Evolutionary conservation across 495 filamentous ascomycete species (phyloP).

Genomic region (Oleoguttula mirabilis): DNA sequence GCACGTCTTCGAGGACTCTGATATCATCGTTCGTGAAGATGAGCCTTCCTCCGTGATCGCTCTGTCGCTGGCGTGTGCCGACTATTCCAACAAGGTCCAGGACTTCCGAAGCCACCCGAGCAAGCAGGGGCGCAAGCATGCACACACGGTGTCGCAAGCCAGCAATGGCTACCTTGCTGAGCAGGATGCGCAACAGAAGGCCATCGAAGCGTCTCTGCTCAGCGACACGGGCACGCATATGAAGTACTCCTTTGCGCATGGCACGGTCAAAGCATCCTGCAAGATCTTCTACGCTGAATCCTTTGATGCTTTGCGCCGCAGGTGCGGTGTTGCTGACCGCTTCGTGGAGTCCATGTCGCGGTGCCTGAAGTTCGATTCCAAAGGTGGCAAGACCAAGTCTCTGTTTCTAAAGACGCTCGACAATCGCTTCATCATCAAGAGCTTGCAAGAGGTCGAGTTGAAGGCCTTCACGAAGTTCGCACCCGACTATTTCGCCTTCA

Average conservation of each 20-base stretch:
- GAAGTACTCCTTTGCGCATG: conserved; percentile 87
- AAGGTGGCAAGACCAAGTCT: conserved; percentile 94
- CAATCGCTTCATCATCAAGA: conserved; percentile 85
- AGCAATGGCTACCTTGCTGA: conserved; percentile 1
- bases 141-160: conserved; percentile 2
- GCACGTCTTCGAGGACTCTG: conserved; percentile 94
- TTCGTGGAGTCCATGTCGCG: conserved; percentile 91
- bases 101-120: conserved; percentile 47
- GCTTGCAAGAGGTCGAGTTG: conserved; percentile 78
- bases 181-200: conserved; percentile 22
- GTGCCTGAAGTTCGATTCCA: conserved; percentile 96
- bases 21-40: conserved; percentile 93
- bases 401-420: conserved; percentile 97
- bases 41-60: conserved; percentile 94
- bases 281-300: conserved; percentile 98
- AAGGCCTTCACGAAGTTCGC: conserved; percentile 90
- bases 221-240: conserved; percentile 78
- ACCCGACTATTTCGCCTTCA: conserved; percentile 92
- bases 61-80: conserved; percentile 71
- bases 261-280: conserved; percentile 85
- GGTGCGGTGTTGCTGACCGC: conserved; percentile 84
- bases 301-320: conserved; percentile 85
- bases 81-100: conserved; percentile 70
- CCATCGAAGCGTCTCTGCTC: conserved; percentile 43
- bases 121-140: conserved; percentile 11